Percentiles rank a stretch among this genome's conserved stretches.
Conservation (phyloP, 768 basidiomycete species). For the Phylloporus arenicola region DNA sequence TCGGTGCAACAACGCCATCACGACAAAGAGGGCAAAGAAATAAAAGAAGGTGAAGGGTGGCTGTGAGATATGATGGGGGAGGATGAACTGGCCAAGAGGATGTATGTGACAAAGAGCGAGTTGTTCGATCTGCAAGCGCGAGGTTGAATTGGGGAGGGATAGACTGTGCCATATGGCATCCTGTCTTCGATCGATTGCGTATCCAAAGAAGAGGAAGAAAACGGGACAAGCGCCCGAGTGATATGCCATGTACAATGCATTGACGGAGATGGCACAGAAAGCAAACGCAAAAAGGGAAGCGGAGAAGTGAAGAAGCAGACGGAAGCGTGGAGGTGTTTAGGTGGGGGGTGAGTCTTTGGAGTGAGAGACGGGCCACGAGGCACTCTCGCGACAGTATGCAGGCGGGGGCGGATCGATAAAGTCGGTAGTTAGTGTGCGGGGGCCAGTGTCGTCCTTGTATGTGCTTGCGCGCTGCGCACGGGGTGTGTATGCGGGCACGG, state of each 20-base stretch:
- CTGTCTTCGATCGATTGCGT: neutral
- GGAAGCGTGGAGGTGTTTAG: neutral
- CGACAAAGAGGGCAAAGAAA: neutral
- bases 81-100: neutral
- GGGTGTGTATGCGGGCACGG: constrained; percentile 3
- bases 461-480: constrained; percentile 7
- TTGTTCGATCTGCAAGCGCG: neutral
- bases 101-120: neutral
- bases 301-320: neutral
- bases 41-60: neutral
- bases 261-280: neutral
- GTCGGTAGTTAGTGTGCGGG: constrained; percentile 16
- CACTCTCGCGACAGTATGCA: constrained; percentile 18
- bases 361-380: neutral
- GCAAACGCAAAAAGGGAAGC: neutral
- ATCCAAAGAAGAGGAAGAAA: neutral
- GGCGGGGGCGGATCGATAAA: constrained; percentile 26
- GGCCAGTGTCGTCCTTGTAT: constrained; percentile 18
- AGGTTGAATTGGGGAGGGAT: neutral
- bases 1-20: neutral
- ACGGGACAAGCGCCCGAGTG: neutral
- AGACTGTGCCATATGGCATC: constrained; percentile 2
- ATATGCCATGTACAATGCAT: constrained; percentile 3
- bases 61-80: neutral
- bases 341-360: neutral